Evolutionary conservation across 352 stramenopile genomes (phyloP), one percentile per base, ranked within the genome.

Genomic region (Pythium chondricola): DNA sequence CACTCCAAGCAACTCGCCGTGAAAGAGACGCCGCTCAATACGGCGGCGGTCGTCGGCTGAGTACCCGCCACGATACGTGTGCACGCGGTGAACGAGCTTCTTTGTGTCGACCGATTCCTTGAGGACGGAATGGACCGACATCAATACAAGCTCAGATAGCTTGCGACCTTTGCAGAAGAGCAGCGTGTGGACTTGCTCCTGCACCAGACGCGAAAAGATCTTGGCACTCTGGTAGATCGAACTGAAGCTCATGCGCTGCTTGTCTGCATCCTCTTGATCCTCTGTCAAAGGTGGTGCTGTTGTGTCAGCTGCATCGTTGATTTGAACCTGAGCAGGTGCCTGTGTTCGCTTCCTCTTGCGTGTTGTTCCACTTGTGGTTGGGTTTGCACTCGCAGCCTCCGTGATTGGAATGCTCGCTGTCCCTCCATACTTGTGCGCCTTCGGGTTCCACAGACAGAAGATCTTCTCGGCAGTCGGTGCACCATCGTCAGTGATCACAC

Each of bases 21-120:
- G 64, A 62, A 99, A 99, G 7, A 99, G 70, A n/a, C 82, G 66
- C 4, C 82, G 55, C 69, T 99, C 97, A 47, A 99, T 99, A 10
- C 69, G 69, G 22, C 96, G 77, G 5, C 97, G 73, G 17, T 97
- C 83, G 7, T 85, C 69, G 25, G 85, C 72, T 2, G 87, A 96
- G 73, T 99, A 99, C 2, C 97, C 97, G 25, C 95, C 97, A 27
- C 96, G 79, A 63, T 99, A 99, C 0, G 83, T 90, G 48, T 96
- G 91, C 13, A 99, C 74, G 18, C 56, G 52, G n/a, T 85, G 75
- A 14, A 71, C 20, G n/a, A 82, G 50, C 11, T 78, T 44, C 18
- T 68, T 52, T 24, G 75, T 85, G 16, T 48, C 61, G 10, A 58
- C 61, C 7, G 44, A 45, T 21, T 75, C 63, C 24, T 71, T 63